Evolutionary conservation across 177 flowering plant species (phyloP), one percentile per base, ranked within the genome.

Genomic region (Telopea speciosissima): DNA sequence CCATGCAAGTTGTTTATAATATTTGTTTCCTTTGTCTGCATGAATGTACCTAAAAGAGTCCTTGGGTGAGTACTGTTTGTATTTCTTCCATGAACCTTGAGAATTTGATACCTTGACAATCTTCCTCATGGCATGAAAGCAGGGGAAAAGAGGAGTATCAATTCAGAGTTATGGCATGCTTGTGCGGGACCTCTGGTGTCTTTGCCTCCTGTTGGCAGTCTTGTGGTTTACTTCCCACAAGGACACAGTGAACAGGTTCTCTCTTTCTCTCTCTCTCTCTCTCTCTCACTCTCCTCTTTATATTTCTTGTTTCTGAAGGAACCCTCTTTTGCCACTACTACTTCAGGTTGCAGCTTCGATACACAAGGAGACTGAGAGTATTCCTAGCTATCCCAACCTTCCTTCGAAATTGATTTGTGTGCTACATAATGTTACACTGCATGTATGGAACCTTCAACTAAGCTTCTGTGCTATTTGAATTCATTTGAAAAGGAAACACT

Each of bases 221-320:
- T 92, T 44, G 97, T 94, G 45, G 93, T 94, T 63, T 94, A 94
- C 85, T 94, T 94, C 75, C 97, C 98, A 65, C 98, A 94, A 84
- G 99, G 99, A 68, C 97, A 94, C 83, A 94, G 99, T 56, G 99
- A 94, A 82, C 99, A 94, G 83, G 99, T 94, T 68, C 49, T 76
- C 22, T 7, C 40, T 33, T 0, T 33, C 40, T 33, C 40, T 33
- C 40, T 33, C 40, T 33, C 40, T 33, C 31, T 26, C 31, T 26
- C 1, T 26, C 1, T n/a, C n/a, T n/a, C n/a, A 5, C 2, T 2
- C 33, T 31, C 33, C 2, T 24, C 54, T 12, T 17, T 45, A 11
- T 45, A 4, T 8, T 45, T 45, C 0, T 45, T 45, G 54, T 13
- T 3, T 45, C 14, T 44, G 1, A 12, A 45, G 19, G 19, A 12